Percentiles rank a stretch among this genome's conserved stretches.
Conservation (phyloP, 2,329 filamentous ascomycete genomes). For the Aureobasidium sp. region DNA sequence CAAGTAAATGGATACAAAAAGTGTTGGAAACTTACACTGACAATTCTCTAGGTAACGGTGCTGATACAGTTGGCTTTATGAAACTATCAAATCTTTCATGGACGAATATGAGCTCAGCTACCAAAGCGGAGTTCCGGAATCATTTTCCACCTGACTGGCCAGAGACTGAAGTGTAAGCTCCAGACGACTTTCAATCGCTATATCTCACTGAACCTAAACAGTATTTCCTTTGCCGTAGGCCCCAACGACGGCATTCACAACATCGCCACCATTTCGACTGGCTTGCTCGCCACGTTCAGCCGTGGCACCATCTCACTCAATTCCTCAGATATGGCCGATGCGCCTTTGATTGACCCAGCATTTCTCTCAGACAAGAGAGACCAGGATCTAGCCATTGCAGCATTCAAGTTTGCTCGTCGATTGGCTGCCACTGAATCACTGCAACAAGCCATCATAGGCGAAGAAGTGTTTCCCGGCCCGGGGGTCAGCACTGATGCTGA, state of each 20-base stretch:
- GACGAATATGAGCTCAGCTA: not conserved
- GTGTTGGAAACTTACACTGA: too few relatives aligned
- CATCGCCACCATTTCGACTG: constrained; percentile 27
- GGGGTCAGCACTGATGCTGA: not conserved
- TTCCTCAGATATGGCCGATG: constrained; percentile 22
- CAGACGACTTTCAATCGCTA: not conserved
- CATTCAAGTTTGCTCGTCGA: constrained; percentile 21
- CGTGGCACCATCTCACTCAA: constrained; percentile 31
- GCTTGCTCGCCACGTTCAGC: constrained; percentile 29
- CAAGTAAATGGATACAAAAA: not conserved
- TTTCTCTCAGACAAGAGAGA: constrained; percentile 31
- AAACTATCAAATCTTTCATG: constrained; percentile 14
- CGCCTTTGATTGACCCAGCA: constrained; percentile 30
- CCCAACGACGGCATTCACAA: constrained; percentile 25
- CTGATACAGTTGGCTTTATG: constrained; percentile 23
- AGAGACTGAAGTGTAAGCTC: not conserved
- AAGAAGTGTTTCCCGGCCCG: not conserved
- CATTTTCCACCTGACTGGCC: not conserved
- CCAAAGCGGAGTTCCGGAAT: constrained; percentile 17
- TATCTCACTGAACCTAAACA: not conserved
- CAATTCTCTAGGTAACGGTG: not conserved
- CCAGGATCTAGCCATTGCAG: constrained; percentile 27
- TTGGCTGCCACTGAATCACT: not conserved
- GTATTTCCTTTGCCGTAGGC: not conserved
- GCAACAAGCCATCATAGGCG: not conserved